A percentile compares a stretch with the other conserved stretches of the same genome.
phyloP scores from a whole-genome alignment of 495 filamentous ascomycete genomes.

The Aspergillus sclerotioniger region DNA sequence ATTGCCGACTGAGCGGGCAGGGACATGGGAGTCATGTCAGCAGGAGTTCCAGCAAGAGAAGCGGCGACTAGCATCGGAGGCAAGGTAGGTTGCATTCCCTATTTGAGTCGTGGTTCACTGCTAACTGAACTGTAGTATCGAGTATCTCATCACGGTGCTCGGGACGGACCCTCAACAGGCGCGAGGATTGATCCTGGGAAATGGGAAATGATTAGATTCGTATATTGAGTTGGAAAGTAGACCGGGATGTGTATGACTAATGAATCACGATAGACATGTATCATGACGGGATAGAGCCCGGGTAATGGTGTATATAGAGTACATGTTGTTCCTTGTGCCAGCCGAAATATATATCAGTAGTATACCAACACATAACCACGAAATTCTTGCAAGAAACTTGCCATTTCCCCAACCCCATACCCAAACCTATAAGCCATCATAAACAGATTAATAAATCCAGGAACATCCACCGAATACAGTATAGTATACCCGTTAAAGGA shows the following conservation, averaged over 20 bases:
- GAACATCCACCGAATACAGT: too few relatives aligned
- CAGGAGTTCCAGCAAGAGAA: conserved; percentile 69
- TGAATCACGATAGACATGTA: conserved; percentile 49
- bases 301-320: too few relatives aligned
- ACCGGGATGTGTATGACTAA: conserved; percentile 39
- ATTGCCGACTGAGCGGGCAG: conserved; percentile 58
- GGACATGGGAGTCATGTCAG: conserved; percentile 67
- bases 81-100: conserved; percentile 46
- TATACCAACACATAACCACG: too few relatives aligned
- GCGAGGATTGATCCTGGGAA: conserved; percentile 38
- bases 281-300: conserved; percentile 8
- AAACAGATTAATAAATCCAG: too few relatives aligned
- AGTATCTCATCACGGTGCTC: conserved; percentile 53
- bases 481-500: too few relatives aligned
- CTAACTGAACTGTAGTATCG: conserved; percentile 35
- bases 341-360: too few relatives aligned
- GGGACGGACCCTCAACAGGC: conserved; percentile 48
- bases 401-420: too few relatives aligned
- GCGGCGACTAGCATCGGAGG: conserved; percentile 59
- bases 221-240: conserved; percentile 2
- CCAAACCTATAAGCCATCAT: too few relatives aligned
- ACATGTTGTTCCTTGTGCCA: too few relatives aligned
- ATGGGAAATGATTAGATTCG: conserved; percentile 12
- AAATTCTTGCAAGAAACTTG: too few relatives aligned
- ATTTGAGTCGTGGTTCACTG: background rate